These are phyloP conservation scores for Maudiozyma saulgeensis DNA, from an alignment of 805 yeast genomes.

Conservation along the genomic window DNA sequence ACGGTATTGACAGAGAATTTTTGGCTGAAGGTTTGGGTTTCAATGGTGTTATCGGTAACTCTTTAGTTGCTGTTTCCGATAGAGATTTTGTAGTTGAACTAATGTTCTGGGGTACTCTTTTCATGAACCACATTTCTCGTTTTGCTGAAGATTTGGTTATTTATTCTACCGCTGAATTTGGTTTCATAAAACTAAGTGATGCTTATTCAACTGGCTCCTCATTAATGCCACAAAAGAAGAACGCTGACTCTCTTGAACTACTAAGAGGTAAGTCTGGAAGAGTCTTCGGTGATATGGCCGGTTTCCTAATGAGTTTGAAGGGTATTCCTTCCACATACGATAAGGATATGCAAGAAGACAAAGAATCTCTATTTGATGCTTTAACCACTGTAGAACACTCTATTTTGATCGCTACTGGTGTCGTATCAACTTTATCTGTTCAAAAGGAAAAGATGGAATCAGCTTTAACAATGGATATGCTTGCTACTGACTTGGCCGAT, in stretches of 20 bases:
- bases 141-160: slow-evolving; percentile 91
- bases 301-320: slow-evolving; percentile 91
- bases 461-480: slow-evolving; percentile 96
- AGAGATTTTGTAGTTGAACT: slow-evolving; percentile 96
- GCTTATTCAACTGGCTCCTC: slow-evolving; percentile 98
- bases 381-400: slow-evolving; percentile 89
- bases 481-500: slow-evolving; percentile 97
- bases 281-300: slow-evolving; percentile 89
- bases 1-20: slow-evolving; percentile 93
- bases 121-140: slow-evolving; percentile 92
- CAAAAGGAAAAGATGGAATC: slow-evolving; percentile 68
- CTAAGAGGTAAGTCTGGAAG: slow-evolving; percentile 96
- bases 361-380: slow-evolving; percentile 94
- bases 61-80: slow-evolving; percentile 93
- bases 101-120: slow-evolving; percentile 88
- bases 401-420: slow-evolving; percentile 90
- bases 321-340: slow-evolving; percentile 97
- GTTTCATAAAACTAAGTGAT: slow-evolving; percentile 85
- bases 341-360: slow-evolving; percentile 98
- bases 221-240: slow-evolving; percentile 98
- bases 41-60: slow-evolving; percentile 82
- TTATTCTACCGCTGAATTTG: slow-evolving; percentile 96
- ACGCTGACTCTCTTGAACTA: slow-evolving; percentile 92
- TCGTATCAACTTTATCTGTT: slow-evolving; percentile 74
- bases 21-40: slow-evolving; percentile 76